Percentiles rank a stretch among this genome's conserved stretches.
Conservation (phyloP, 208 protist species). For the Trypanosoma melophagium region DNA sequence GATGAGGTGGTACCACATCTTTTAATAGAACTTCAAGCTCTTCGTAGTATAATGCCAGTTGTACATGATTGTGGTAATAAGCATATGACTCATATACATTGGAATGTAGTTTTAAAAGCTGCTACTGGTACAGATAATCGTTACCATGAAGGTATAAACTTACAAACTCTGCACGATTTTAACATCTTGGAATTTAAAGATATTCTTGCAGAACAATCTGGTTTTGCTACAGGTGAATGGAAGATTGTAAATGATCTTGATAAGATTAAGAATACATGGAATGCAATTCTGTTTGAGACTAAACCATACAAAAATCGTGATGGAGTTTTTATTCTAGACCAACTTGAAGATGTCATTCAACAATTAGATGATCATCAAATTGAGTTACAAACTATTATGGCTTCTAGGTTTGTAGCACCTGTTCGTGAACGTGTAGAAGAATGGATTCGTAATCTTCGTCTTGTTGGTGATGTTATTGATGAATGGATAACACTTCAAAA, state of each 20-base stretch:
- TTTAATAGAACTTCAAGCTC: constrained; percentile 70
- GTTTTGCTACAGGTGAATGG: constrained; percentile 92
- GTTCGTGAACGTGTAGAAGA: constrained; percentile 85
- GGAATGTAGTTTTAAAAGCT: constrained; percentile 90
- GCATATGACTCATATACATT: constrained; percentile 88
- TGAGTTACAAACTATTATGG: constrained; percentile 91
- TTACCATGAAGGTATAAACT: constrained; percentile 85
- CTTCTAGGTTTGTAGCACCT: constrained; percentile 85
- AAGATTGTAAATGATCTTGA: constrained; percentile 92
- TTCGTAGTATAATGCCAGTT: constrained; percentile 79
- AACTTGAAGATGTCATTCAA: constrained; percentile 91
- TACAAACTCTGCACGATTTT: constrained; percentile 77
- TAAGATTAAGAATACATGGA: constrained; percentile 86
- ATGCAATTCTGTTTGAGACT: constrained; percentile 64
- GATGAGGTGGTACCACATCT: constrained; percentile 85
- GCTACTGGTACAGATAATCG: constrained; percentile 83
- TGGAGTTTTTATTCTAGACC: constrained; percentile 88
- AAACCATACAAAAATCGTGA: constrained; percentile 88
- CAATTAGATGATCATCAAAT: constrained; percentile 92
- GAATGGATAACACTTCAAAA: constrained; percentile 96
- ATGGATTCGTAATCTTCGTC: constrained; percentile 87
- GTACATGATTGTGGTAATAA: constrained; percentile 94
- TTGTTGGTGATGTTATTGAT: constrained; percentile 90
- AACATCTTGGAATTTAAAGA: constrained; percentile 88
- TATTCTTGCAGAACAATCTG: constrained; percentile 83